phyloP scores from a whole-genome alignment of 108 stramenopile species.

The Nitzschia sp. region DNA sequence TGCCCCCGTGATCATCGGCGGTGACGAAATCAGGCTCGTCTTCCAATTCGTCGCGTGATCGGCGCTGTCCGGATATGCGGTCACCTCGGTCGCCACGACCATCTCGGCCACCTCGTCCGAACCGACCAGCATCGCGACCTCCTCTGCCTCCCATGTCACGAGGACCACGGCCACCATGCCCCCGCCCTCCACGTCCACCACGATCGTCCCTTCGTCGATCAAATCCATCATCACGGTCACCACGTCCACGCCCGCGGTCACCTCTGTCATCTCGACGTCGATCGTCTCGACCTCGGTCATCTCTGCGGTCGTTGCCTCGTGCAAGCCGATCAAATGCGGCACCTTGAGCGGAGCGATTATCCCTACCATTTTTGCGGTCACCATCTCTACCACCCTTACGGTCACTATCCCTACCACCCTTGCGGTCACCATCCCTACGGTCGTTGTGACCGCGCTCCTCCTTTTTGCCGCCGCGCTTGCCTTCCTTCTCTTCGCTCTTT shows the following conservation, averaged over 20 bases:
- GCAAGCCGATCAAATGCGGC: constrained; percentile 35
- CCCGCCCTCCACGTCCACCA: background rate
- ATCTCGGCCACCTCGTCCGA: constrained; percentile 21
- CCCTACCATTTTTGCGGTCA: constrained; percentile 9
- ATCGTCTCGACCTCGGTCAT: constrained; percentile 17
- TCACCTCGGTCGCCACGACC: constrained; percentile 27
- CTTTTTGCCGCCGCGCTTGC: constrained; percentile 8
- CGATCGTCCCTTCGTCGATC: constrained; percentile 8
- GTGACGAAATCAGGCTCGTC: constrained; percentile 18
- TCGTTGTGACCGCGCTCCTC: constrained; percentile 8
- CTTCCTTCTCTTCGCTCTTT: constrained; percentile 13
- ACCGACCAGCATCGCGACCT: constrained; percentile 1
- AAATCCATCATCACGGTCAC: constrained; percentile 19
- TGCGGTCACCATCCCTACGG: constrained; percentile 5
- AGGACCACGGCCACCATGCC: constrained; percentile 26
- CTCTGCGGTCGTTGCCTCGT: constrained; percentile 2
- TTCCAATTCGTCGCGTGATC: constrained; percentile 19
- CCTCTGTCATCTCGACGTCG: constrained; percentile 24
- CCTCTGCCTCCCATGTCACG: constrained; percentile 21
- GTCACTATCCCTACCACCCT: no score
- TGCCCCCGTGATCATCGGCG: constrained; percentile 3
- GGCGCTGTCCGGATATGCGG: constrained; percentile 10
- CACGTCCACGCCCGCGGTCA: constrained; percentile 15
- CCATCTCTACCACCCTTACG: no score
- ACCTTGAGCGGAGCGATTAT: background rate